Evolutionary conservation across 2,329 filamentous ascomycete genomes (phyloP).

Genomic region (Alternaria solani): DNA sequence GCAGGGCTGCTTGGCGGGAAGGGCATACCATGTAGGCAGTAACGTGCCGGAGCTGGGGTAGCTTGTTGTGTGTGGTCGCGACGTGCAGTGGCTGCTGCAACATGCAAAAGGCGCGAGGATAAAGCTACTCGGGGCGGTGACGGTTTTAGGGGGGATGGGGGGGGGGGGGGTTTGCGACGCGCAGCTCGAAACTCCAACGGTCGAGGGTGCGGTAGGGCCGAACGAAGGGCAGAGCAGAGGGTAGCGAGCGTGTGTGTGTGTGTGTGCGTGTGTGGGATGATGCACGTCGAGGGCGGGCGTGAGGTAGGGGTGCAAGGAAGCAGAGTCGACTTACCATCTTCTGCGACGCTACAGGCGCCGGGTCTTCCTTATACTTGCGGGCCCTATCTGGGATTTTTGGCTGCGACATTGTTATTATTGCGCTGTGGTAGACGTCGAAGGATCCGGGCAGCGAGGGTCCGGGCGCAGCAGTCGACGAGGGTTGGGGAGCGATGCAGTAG

Average conservation of each 20-base stretch:
- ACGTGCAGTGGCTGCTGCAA: conserved; percentile 51
- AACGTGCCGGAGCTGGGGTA: conserved; percentile 48
- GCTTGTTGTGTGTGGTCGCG: conserved; percentile 43
- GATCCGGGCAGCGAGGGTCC: conserved; percentile 45
- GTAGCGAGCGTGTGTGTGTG: conserved; percentile 24
- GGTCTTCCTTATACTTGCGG: conserved; percentile 56
- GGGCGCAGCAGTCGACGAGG: conserved; percentile 41
- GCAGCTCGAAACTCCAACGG: conserved; percentile 43
- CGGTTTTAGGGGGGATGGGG: conserved; percentile 32
- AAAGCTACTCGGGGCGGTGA: conserved; percentile 40
- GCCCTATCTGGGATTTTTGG: conserved; percentile 51
- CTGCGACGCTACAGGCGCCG: conserved; percentile 54
- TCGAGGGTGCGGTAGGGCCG: conserved; percentile 35
- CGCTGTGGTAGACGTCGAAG: conserved; percentile 44
- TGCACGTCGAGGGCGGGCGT: conserved; percentile 9
- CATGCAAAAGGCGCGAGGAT: conserved; percentile 49
- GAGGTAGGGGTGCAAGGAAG: conserved; percentile 41
- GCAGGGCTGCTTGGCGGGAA: conserved; percentile 49
- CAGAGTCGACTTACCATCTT: conserved; percentile 54
- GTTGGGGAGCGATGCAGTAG: conserved; percentile 45
- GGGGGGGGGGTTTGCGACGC: conserved; percentile 29
- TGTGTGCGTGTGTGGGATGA: conserved; percentile 18
- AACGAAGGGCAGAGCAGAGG: conserved; percentile 19
- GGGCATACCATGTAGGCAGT: conserved; percentile 55
- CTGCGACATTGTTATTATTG: conserved; percentile 54